Conservation (phyloP, 768 basidiomycete species). For the Mycena vitilis region DNA sequence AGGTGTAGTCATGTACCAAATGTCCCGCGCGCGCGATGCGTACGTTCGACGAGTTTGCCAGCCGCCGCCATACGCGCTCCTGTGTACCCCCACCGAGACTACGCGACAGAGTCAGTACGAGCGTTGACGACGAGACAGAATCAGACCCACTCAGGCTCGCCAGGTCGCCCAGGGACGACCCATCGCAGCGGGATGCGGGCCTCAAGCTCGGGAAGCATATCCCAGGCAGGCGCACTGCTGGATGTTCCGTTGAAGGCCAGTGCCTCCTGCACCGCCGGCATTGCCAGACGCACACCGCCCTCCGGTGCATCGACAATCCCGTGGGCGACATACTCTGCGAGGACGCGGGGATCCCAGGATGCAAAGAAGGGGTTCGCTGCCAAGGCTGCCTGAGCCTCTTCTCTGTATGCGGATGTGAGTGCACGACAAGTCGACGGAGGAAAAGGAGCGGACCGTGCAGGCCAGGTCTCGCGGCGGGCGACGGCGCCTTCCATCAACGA, state of each 20-base stretch:
- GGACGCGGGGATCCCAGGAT: conserved; percentile 74
- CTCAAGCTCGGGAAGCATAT: conserved; percentile 58
- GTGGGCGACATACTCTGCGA: conserved; percentile 70
- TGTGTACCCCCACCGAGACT: conserved; percentile 51
- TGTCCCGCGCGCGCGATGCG: conserved; percentile 55
- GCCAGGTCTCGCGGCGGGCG: conserved; percentile 71
- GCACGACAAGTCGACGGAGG: neutral
- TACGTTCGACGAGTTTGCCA: conserved; percentile 54
- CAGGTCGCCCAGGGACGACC: conserved; percentile 62
- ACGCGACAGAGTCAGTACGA: neutral
- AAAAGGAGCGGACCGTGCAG: conserved; percentile 56
- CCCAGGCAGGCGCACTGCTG: conserved; percentile 55
- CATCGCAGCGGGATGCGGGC: conserved; percentile 63
- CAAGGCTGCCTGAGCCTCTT: conserved; percentile 68
- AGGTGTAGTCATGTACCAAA: conserved; percentile 46
- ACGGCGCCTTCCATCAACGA: conserved; percentile 60
- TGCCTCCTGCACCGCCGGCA: conserved; percentile 73
- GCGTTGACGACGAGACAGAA: neutral
- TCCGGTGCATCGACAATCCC: conserved; percentile 56
- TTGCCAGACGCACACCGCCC: conserved; percentile 69
- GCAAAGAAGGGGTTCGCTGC: conserved; percentile 71
- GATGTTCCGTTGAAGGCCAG: conserved; percentile 64
- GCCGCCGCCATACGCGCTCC: conserved; percentile 58
- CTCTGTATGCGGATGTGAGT: conserved; percentile 49
- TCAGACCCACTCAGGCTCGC: conserved; percentile 48